phyloP scores from a whole-genome alignment of 257 asterid species.

The Solanum gracilifrons region DNA sequence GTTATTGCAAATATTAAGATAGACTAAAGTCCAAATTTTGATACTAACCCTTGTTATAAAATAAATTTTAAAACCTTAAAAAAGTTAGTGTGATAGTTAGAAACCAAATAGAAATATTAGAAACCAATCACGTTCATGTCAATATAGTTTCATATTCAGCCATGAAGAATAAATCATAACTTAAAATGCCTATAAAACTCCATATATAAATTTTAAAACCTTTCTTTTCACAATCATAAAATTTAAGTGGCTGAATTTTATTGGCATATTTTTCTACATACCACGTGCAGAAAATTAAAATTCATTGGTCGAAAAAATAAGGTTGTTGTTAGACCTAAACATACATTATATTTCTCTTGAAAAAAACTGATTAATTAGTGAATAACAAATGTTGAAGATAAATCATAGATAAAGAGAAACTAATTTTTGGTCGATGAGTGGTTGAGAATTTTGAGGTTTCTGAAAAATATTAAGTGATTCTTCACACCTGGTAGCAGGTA shows the following conservation, averaged over 20 bases:
- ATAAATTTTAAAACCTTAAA: background rate
- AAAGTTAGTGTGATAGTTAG: background rate
- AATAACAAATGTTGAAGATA: background rate
- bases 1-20: background rate
- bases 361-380: background rate
- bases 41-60: background rate
- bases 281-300: background rate
- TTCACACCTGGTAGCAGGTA: too few relatives aligned
- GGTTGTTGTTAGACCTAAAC: background rate
- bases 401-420: background rate
- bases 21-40: background rate
- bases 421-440: background rate
- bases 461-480: fast-evolving
- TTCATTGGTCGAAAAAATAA: background rate
- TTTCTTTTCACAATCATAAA: background rate
- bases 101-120: background rate
- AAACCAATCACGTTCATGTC: background rate
- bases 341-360: background rate
- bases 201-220: background rate
- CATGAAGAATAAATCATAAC: background rate
- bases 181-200: background rate
- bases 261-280: background rate
- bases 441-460: fast-evolving
- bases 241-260: background rate
- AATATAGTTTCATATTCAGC: background rate